Percentiles rank a stretch among this genome's conserved stretches.
Evolutionary conservation across 345 rosid genomes (phyloP).

Genomic region (Lepidium aucheri): DNA sequence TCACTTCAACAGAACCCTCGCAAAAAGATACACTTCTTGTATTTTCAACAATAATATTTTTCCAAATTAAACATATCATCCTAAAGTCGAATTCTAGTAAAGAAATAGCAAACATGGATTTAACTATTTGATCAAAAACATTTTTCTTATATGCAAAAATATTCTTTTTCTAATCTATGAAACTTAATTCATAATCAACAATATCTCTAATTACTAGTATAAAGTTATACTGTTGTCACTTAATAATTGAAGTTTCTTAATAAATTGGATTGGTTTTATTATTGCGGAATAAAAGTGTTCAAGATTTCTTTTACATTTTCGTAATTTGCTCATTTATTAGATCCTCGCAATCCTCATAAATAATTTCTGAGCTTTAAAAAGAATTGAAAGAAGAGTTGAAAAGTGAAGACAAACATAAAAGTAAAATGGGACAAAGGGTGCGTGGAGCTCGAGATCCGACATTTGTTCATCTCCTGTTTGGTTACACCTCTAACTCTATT

Average conservation of each 20-base stretch:
- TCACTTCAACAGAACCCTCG: too few species aligned
- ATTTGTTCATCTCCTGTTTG: constrained; percentile 22
- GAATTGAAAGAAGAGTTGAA: background rate
- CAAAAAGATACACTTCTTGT: too few species aligned
- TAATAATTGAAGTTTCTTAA: background rate
- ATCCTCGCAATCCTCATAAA: background rate
- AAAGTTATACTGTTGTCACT: too few species aligned
- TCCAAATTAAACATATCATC: too few species aligned
- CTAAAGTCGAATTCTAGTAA: too few species aligned
- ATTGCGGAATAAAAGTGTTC: background rate
- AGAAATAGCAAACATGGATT: too few species aligned
- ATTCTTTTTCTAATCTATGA: too few species aligned
- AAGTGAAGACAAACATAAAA: constrained; percentile 10
- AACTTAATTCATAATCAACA: too few species aligned
- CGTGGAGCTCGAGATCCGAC: constrained; percentile 24
- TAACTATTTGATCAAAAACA: too few species aligned
- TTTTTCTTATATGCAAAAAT: too few species aligned
- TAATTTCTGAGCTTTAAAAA: background rate
- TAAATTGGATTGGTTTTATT: background rate
- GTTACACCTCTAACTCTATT: background rate
- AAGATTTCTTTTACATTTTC: background rate
- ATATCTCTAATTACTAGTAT: too few species aligned
- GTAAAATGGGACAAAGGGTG: constrained; percentile 21
- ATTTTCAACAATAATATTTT: too few species aligned
- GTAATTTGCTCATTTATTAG: background rate